Conservation (phyloP, 2,329 filamentous ascomycete genomes). For the Aspergillus sp. region DNA sequence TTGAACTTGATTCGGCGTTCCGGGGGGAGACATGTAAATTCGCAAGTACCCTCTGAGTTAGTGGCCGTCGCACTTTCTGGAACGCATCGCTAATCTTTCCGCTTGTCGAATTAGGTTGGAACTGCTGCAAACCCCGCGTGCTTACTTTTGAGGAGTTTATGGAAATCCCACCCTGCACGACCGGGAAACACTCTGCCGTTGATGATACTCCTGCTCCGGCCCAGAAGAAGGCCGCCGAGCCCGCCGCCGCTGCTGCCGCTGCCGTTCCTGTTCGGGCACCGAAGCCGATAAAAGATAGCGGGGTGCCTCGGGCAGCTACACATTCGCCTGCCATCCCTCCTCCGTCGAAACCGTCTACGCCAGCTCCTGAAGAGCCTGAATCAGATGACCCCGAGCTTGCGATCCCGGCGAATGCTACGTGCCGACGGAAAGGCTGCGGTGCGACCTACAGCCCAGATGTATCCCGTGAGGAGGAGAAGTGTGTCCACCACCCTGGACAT, state of each 20-base stretch:
- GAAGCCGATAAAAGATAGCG: slow-evolving; percentile 4
- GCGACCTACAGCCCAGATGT: slow-evolving; percentile 60
- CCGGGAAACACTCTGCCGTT: slow-evolving; percentile 86
- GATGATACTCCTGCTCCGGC: slow-evolving; percentile 63
- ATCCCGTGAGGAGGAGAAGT: slow-evolving; percentile 69
- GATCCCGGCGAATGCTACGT: slow-evolving; percentile 72
- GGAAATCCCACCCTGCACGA: slow-evolving; percentile 85
- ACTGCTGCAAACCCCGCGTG: slow-evolving; percentile 96
- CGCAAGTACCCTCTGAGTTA: slow-evolving; percentile 12
- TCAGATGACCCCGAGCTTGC: slow-evolving; percentile 76
- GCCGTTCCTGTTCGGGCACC: slow-evolving; percentile 12
- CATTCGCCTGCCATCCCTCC: slow-evolving; percentile 31
- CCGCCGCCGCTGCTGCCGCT: slow-evolving; percentile 26
- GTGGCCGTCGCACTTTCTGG: background rate
- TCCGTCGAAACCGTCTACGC: slow-evolving; percentile 31
- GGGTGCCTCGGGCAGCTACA: slow-evolving; percentile 20
- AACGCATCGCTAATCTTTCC: slow-evolving; percentile 2
- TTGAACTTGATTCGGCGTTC: background rate
- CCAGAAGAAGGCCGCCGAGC: slow-evolving; percentile 31
- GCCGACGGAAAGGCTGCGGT: slow-evolving; percentile 75
- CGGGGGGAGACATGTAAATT: background rate
- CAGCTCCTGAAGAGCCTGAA: slow-evolving; percentile 67
- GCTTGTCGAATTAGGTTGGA: slow-evolving; percentile 69
- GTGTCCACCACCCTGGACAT: slow-evolving; percentile 82
- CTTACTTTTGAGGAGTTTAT: slow-evolving; percentile 99